Percentiles rank a stretch among this genome's conserved stretches.
phyloP scores from a whole-genome alignment of 2,329 filamentous ascomycete genomes.

The Chrysoporthe puriensis region DNA sequence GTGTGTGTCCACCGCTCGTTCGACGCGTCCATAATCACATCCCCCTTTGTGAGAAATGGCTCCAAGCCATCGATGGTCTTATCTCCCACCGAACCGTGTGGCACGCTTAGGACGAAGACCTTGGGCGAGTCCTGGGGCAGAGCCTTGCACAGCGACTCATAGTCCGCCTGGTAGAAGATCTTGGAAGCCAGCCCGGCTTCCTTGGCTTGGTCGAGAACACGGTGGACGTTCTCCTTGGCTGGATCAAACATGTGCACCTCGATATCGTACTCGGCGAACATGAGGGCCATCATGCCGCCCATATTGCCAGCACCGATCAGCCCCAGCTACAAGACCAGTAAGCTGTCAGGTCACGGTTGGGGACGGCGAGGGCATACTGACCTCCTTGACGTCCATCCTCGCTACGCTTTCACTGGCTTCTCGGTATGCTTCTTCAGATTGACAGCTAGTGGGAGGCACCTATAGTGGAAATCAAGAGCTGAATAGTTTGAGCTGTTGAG shows the following conservation, averaged over 20 bases:
- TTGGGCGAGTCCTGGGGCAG: conserved; percentile 47
- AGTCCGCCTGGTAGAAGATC: conserved; percentile 43
- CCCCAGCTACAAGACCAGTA: conserved; percentile 45
- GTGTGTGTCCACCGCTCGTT: conserved; percentile 71
- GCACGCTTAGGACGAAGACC: conserved; percentile 56
- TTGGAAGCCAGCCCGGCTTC: conserved; percentile 36
- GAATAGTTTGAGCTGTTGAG: conserved; percentile 23
- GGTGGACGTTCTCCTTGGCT: conserved; percentile 48
- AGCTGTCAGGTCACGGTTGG: neutral
- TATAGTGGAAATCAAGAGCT: conserved; percentile 21
- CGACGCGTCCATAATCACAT: conserved; percentile 70
- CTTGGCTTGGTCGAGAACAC: conserved; percentile 40
- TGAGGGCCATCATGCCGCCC: conserved; percentile 62
- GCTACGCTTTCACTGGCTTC: neutral
- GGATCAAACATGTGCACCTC: conserved; percentile 60
- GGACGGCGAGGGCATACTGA: neutral
- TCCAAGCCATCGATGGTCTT: conserved; percentile 40
- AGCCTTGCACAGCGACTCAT: conserved; percentile 53
- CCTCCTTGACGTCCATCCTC: conserved; percentile 21
- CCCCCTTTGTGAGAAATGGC: conserved; percentile 59
- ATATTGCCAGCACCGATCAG: conserved; percentile 63
- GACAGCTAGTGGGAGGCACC: conserved; percentile 8
- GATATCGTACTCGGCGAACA: conserved; percentile 60
- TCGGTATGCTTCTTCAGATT: neutral
- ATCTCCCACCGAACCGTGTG: conserved; percentile 48